phyloP scores from a whole-genome alignment of 192 early-diverging fungal species.

The Coemansia sp. region DNA sequence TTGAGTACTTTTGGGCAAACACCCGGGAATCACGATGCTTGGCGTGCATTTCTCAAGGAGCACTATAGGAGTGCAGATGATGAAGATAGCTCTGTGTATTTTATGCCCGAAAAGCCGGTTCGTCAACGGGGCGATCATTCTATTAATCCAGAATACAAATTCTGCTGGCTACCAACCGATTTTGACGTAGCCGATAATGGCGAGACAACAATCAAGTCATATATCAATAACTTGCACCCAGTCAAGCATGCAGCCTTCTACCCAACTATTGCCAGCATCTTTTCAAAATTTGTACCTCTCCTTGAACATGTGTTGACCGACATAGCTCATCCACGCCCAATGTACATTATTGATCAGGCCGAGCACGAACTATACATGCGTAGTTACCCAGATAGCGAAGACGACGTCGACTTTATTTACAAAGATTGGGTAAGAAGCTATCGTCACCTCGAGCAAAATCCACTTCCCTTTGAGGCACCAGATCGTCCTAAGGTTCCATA shows the following conservation, averaged over 20 bases:
- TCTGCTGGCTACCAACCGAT: conserved; percentile 60
- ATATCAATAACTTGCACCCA: too few relatives aligned
- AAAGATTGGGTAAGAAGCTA: conserved; percentile 6
- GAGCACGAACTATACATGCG: background rate
- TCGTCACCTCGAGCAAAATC: background rate
- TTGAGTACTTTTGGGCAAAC: background rate
- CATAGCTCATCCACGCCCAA: background rate
- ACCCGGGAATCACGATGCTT: background rate
- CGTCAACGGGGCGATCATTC: background rate
- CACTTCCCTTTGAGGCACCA: background rate
- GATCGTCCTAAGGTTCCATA: background rate
- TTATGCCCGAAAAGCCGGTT: too few relatives aligned
- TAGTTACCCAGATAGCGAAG: background rate
- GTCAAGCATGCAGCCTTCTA: conserved; percentile 48
- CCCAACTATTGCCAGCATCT: conserved; percentile 37
- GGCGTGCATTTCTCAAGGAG: too few relatives aligned
- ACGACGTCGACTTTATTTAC: conserved; percentile 3
- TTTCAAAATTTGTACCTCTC: conserved; percentile 54
- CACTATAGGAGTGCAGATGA: background rate
- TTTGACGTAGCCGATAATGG: conserved; percentile 50
- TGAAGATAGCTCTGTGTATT: background rate
- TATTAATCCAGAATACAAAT: background rate
- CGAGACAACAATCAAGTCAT: conserved; percentile 34
- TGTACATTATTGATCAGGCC: background rate
- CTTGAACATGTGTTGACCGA: conserved; percentile 52